Evolutionary conservation across 2,329 filamentous ascomycete species (phyloP), one percentile per base, ranked within the genome.

Genomic region (Fusarium sp.): DNA sequence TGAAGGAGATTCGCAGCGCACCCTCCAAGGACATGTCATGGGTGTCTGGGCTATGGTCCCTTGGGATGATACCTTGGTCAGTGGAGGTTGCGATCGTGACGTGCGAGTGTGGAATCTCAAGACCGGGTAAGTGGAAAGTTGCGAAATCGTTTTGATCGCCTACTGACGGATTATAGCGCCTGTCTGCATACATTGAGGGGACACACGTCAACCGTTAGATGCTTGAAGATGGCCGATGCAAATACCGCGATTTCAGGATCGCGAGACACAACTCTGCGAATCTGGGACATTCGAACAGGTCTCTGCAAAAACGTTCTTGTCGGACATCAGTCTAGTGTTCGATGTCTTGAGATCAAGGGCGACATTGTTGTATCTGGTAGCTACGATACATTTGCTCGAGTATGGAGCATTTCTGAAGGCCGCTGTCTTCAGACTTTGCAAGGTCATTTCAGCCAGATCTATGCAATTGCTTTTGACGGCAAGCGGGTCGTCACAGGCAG

Each of bases 11-110:
- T 89, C 93, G 69, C 90, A 97, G 73, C 93, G 94, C 77, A 97
- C 93, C 4, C 83, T 99, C 30, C 91, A 96, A 76, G 96, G 96
- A 12, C 96, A 99, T 81, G 92, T 98, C 44, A 99, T 99, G 96
- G 96, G 96, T 40, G 96, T 99, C 20, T 99, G 96, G 96, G 96
- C 96, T 49, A 98, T 99, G 95, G 94, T 99, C 26, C 96, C 96
- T 8, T 97, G 94, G 92, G 95, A 93, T 62, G 95, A 99, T 78
- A 91, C 93, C 54, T 85, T 99, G 65, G 96, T 99, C 63, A 97
- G 94, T 74, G 96, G 96, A 74, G 96, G 96, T 8, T 99, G 96
- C 78, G 96, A 99, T 81, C 89, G 96, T 64, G 96, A 99, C 77
- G 96, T 99, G 30, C 88, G 96, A 59, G 96, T 99, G 8, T 99